Conservation (phyloP, 805 yeast species). For the Naumovozyma baii region DNA sequence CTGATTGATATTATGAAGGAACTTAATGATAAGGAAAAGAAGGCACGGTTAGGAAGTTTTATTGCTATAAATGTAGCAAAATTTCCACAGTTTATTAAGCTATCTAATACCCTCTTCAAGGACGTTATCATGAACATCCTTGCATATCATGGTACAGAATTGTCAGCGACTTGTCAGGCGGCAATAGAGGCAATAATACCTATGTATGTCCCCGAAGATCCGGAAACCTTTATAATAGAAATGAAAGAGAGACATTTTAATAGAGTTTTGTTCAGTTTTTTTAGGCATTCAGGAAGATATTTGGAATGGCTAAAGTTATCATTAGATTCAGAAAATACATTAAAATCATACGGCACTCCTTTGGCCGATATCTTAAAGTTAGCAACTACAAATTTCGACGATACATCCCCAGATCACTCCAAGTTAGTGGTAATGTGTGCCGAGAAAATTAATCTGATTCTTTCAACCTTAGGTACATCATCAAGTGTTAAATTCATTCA, state of each 20-base stretch:
- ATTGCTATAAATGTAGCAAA: conserved; percentile 76
- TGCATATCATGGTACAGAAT: conserved; percentile 24
- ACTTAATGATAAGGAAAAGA: conserved; percentile 23
- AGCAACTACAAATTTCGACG: neutral
- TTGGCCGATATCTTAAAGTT: neutral
- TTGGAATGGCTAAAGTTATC: conserved; percentile 10
- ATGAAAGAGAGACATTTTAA: conserved; percentile 18
- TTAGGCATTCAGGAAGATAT: conserved; percentile 10
- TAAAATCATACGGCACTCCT: neutral
- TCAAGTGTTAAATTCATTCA: conserved; percentile 6
- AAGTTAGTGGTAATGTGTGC: conserved; percentile 6
- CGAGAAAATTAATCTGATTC: conserved; percentile 9
- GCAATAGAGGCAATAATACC: conserved; percentile 68
- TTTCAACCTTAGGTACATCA: conserved; percentile 4
- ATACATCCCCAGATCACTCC: conserved; percentile 2
- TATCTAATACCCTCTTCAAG: conserved; percentile 51
- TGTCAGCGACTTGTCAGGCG: conserved; percentile 55
- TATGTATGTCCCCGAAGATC: conserved; percentile 49
- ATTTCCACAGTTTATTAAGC: conserved; percentile 68
- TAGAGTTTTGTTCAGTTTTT: conserved; percentile 18
- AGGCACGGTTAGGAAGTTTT: conserved; percentile 49
- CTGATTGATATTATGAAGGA: conserved; percentile 48
- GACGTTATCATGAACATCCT: conserved; percentile 44
- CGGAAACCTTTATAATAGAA: conserved; percentile 32
- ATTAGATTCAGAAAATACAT: conserved; percentile 2